Base-by-base conservation (phyloP, 768 basidiomycete species). In the Pleurotus eryngii region DNA sequence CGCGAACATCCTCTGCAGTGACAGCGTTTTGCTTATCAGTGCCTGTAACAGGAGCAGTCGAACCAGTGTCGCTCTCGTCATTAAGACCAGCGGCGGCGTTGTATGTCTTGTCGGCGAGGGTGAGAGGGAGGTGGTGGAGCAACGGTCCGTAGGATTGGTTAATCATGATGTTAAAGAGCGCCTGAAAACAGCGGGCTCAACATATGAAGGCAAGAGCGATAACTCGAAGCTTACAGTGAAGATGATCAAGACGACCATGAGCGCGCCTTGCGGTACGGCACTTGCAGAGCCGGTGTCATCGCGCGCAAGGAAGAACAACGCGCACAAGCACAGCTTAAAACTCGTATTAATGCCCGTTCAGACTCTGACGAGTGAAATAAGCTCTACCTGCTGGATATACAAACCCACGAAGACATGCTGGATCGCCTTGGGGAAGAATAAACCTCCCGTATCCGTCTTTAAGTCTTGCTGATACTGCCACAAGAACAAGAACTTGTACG, bases 401-500 rank as follows among this genome's bases (percentile, higher is more conserved):
- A 98, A 64, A 3, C 96, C 97, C 18, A 95, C 92, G 62, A 98
- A 98, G 27, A 96, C 67, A 66, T 98, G 97, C 49, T 91, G 86
- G 24, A 98, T 83, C 4, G 97, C 96, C 71, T 87, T 91, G 20
- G 95, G 95, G 80, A 94, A 98, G 79, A 97, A 98, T 49, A 92
- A 68, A 0, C 97, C 97, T 38, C 96, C 96, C 0, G 94, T 96
- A 56, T 97, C 95, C 49, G 75, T 75, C 3, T 79, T 72, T 0
- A 79, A 67, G 3, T 86, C 82, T 67, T 93, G 87, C 56, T 90
- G 85, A 64, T 84, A 83, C 59, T 83, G 85, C 77, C 84, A 94
- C 54, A 91, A 76, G 81, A 91, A 94, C 27, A 92, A 82, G 64
- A 93, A 94, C 70, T 91, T 92, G 81, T 90, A 93, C 37, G 92